These are phyloP conservation scores for Phylloporus gajari DNA, from an alignment of 1,284 basidiomycete species.

Conservation along the genomic window DNA sequence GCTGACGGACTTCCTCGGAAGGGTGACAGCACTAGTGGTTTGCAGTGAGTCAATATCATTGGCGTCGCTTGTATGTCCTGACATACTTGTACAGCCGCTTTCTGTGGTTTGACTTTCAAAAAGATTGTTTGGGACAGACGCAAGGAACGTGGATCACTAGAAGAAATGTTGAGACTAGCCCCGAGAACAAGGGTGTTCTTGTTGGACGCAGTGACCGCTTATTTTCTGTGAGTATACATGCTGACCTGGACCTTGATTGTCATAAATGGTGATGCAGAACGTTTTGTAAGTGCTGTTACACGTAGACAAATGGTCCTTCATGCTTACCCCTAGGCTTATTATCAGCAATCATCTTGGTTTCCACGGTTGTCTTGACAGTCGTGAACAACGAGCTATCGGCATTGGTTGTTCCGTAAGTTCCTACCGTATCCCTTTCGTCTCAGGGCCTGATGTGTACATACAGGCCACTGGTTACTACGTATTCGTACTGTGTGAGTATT, in stretches of 20 bases:
- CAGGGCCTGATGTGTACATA: too few relatives aligned
- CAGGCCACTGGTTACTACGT: too few relatives aligned
- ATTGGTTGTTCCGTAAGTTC: too few relatives aligned
- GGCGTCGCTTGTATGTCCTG: not conserved
- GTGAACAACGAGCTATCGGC: too few relatives aligned
- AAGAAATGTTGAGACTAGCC: not conserved
- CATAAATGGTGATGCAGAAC: constrained; percentile 18
- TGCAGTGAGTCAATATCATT: constrained; percentile 23
- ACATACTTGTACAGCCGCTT: constrained; percentile 22
- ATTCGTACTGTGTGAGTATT: too few relatives aligned
- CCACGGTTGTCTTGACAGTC: too few relatives aligned
- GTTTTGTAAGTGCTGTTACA: constrained; percentile 19
- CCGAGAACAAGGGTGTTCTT: constrained; percentile 20
- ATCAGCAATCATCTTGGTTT: too few relatives aligned
- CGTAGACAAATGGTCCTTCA: not conserved
- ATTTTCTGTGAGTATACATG: constrained; percentile 30
- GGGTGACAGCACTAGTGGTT: constrained; percentile 25
- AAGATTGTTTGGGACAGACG: constrained; percentile 5
- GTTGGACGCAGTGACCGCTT: constrained; percentile 26
- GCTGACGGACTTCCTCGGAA: constrained; percentile 19
- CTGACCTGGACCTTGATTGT: not conserved
- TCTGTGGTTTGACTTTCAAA: constrained; percentile 31
- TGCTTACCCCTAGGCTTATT: too few relatives aligned
- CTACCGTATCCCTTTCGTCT: too few relatives aligned
- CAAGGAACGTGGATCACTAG: not conserved